Evolutionary conservation across 202 grass and related monocot genomes (phyloP).

Genomic region (Elaeis oleifera): DNA sequence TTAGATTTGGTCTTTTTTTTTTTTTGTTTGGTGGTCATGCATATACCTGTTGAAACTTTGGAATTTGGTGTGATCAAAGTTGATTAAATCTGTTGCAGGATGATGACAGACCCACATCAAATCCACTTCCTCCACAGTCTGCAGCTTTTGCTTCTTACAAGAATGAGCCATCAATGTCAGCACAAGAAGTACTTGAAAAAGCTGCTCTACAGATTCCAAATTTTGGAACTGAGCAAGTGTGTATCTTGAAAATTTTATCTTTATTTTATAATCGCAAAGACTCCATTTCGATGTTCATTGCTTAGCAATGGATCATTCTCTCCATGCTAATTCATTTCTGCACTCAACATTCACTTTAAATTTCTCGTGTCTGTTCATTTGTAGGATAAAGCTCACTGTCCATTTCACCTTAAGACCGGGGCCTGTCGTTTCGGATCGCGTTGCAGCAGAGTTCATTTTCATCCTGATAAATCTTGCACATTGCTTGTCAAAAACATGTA

Average conservation of each 20-base stretch:
- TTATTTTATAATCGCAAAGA: background rate
- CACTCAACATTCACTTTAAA: background rate
- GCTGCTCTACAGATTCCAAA: constrained; percentile 94
- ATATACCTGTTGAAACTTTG: background rate
- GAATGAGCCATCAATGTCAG: constrained; percentile 49
- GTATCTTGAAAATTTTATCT: constrained; percentile 1
- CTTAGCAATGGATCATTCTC: too few species aligned
- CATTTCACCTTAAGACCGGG: constrained; percentile 92
- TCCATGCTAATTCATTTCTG: too few species aligned
- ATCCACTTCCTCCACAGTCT: constrained; percentile 73
- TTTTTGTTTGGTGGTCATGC: background rate
- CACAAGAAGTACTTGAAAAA: constrained; percentile 73
- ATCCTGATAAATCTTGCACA: constrained; percentile 88
- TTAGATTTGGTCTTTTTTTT: background rate
- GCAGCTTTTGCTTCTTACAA: constrained; percentile 46
- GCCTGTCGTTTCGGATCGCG: constrained; percentile 79
- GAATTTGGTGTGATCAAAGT: constrained; percentile 15
- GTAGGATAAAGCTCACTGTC: constrained; percentile 94
- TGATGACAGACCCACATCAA: constrained; percentile 80
- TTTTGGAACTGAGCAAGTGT: constrained; percentile 93
- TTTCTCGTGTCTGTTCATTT: constrained; percentile 24
- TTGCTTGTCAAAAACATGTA: constrained; percentile 98
- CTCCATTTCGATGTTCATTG: too few species aligned
- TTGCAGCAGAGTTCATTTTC: constrained; percentile 89
- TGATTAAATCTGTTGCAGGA: constrained; percentile 47